These are phyloP conservation scores for Lolium multiflorum DNA, from an alignment of 176 grass and related monocot species.

Conservation along the genomic window DNA sequence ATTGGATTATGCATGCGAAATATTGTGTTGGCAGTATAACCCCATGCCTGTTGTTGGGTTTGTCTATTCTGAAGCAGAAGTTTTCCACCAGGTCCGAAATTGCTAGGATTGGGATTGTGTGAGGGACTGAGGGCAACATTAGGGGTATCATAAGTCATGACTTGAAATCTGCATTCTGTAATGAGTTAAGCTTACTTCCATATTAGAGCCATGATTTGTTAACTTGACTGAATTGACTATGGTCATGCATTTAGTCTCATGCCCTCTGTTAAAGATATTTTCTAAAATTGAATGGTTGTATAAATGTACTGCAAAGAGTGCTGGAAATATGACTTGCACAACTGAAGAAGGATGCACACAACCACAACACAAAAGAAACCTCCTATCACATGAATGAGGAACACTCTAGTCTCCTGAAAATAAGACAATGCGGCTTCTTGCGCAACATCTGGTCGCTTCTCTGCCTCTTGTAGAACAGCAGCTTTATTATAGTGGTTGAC, in stretches of 20 bases:
- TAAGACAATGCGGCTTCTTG: not conserved
- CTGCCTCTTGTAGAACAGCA: not conserved
- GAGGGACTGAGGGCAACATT: not conserved
- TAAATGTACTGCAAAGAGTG: not conserved
- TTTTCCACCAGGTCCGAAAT: not conserved
- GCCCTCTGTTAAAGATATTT: not conserved
- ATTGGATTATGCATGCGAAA: no score
- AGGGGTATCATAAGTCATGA: not conserved
- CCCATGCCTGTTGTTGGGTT: no score
- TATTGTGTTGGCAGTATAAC: not conserved
- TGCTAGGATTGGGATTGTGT: not conserved
- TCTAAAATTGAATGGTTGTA: not conserved
- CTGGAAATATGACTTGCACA: not conserved
- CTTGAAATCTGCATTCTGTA: not conserved
- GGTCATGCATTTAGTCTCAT: not conserved
- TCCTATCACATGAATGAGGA: not conserved
- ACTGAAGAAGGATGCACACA: not conserved
- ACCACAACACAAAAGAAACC: not conserved
- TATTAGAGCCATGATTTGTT: not conserved
- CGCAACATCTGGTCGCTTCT: not conserved
- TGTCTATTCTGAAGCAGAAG: not conserved
- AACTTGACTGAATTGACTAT: not conserved
- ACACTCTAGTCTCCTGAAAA: not conserved
- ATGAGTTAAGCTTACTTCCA: not conserved
- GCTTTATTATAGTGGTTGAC: not conserved